Percentiles rank a stretch among this genome's conserved stretches.
phyloP scores from a whole-genome alignment of 2,329 filamentous ascomycete genomes.

The Ophiosphaerella narmari region DNA sequence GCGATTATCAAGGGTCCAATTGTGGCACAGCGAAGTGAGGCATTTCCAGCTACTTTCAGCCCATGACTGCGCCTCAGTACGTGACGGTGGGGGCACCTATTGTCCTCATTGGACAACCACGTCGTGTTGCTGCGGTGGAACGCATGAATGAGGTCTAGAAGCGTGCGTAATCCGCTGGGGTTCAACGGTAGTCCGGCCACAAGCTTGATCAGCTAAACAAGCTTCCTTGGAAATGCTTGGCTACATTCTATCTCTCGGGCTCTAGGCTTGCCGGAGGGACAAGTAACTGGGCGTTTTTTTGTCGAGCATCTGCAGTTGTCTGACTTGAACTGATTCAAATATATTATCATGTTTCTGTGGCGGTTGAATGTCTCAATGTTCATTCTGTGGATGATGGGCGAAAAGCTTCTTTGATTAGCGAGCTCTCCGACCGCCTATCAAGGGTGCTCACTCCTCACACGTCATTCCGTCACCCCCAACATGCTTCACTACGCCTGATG shows the following conservation, averaged over 20 bases:
- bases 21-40: constrained; percentile 24
- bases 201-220: constrained; percentile 16
- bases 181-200: constrained; percentile 5
- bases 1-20: constrained; percentile 26
- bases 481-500: constrained; percentile 17
- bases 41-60: constrained; percentile 6
- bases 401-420: constrained; percentile 24
- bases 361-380: background rate
- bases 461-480: constrained; percentile 15
- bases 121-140: constrained; percentile 5
- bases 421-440: constrained; percentile 20
- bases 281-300: too few species aligned
- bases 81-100: constrained; percentile 7
- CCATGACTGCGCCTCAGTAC: constrained; percentile 20
- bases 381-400: background rate
- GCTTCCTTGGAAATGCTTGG: constrained; percentile 40
- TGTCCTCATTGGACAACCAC: constrained; percentile 18
- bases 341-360: background rate
- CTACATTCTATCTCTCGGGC: background rate
- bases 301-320: too few species aligned
- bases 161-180: constrained; percentile 30
- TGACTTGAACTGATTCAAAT: too few species aligned
- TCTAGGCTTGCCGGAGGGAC: background rate
- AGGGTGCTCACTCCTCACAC: constrained; percentile 9
- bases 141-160: constrained; percentile 17